A percentile compares a stretch with the other conserved stretches of the same genome.
These are phyloP conservation scores for Botryosphaeria dothidea DNA, from an alignment of 2,329 filamentous ascomycete species.

Conservation along the genomic window DNA sequence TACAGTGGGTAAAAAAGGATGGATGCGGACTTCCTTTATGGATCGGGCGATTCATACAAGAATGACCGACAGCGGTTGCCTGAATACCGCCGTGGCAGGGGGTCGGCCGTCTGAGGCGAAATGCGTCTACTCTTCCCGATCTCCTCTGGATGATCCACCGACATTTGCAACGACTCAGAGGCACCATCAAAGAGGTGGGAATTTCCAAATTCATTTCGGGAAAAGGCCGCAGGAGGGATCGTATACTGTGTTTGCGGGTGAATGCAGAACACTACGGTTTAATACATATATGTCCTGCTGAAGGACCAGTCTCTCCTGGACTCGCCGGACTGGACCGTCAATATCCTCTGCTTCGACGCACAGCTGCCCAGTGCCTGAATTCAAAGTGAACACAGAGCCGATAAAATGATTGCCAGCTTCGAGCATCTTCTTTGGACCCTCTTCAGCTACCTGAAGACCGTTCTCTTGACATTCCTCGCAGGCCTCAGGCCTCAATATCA, in stretches of 20 bases:
- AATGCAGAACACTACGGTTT: no score
- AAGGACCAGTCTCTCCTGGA: no score
- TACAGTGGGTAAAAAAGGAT: no score
- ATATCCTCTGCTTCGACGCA: no score
- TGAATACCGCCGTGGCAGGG: not conserved
- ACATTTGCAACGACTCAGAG: not conserved
- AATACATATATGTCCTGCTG: no score
- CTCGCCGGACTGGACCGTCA: no score
- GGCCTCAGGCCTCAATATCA: not conserved
- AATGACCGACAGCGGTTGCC: not conserved
- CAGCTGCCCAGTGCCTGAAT: no score
- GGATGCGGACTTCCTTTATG: not conserved
- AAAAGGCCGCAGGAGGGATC: not conserved
- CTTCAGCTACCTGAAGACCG: not conserved
- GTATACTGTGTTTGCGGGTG: not conserved
- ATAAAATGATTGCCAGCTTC: not conserved
- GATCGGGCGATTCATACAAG: not conserved
- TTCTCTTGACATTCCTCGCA: not conserved
- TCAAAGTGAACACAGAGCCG: no score
- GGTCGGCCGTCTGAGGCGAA: not conserved
- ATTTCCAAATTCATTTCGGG: not conserved
- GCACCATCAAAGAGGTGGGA: not conserved
- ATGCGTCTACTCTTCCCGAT: not conserved
- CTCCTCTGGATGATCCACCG: not conserved
- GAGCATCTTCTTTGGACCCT: not conserved